Evolutionary conservation across 768 basidiomycete genomes (phyloP), one percentile per base, ranked within the genome.

Genomic region (Lactarius trivialis): DNA sequence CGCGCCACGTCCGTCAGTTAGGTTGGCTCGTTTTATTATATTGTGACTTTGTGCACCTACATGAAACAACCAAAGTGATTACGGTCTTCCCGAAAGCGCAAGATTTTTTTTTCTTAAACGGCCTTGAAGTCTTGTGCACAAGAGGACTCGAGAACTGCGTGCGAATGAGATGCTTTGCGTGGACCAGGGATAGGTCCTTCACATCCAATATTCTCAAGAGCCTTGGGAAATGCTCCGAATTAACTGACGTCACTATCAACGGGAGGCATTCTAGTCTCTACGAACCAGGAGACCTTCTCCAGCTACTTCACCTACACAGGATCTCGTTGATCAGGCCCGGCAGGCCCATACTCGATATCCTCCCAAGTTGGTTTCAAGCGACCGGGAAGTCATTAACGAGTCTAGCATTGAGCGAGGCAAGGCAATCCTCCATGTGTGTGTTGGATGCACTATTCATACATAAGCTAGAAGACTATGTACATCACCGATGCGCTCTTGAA

Each of bases 111-210:
- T 70, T 73, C n/a, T 72, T 3, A 70, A 73, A 24, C 48, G 39
- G n/a, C 1, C 65, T 82, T 24, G 68, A 77, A 8, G 70, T 73
- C 7, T 65, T 73, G 9, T 82, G 86, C 52, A 56, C 79, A 7
- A 68, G 63, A 53, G 89, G 82, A 0, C 71, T 91, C 15, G 70
- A 71, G 53, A 87, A 90, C 68, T 89, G 88, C 67, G 68, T 72
- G 43, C 83, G 83, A 62, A 78, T 92, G 12, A 75, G 67, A 49
- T 76, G 82, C 7, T 91, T 87, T 68, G 82, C 83, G 5, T 93
- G 89, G 89, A 92, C 91, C 11, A 82, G 90, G 48, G 86, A 91
- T 65, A 87, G 89, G 4, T 85, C 91, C 4, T 73, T 92, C 24
- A 82, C 76, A 43, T 81, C 85, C 5, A 73, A 75, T 0, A 80